Evolutionary conservation across 495 filamentous ascomycete genomes (phyloP).

Genomic region (Lasiosphaeria hispida): DNA sequence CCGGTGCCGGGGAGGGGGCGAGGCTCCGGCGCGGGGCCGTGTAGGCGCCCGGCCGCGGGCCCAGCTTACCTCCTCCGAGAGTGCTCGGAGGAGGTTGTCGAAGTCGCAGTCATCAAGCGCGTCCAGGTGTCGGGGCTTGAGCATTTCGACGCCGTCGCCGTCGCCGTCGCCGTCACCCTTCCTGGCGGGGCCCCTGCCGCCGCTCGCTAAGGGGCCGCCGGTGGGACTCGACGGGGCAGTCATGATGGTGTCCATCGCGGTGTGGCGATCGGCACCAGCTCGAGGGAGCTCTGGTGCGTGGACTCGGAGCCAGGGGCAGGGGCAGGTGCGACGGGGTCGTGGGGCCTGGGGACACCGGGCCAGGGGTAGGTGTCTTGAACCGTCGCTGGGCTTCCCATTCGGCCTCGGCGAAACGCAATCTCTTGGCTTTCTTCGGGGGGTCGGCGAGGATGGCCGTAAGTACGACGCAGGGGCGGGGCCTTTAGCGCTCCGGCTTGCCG

Average conservation of each 20-base stretch:
- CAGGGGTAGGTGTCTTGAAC: slow-evolving; percentile 3
- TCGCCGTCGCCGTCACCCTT: too few relatives aligned
- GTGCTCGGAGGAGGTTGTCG: too few relatives aligned
- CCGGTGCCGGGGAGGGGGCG: background rate
- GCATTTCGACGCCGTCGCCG: background rate
- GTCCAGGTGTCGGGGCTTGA: background rate
- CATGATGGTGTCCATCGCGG: slow-evolving; percentile 8
- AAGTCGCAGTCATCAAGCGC: too few relatives aligned
- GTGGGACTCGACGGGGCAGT: too few relatives aligned
- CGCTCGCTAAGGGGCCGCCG: slow-evolving; percentile 1
- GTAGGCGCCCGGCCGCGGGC: too few relatives aligned
- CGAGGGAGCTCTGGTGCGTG: slow-evolving; percentile 6
- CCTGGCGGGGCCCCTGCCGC: background rate
- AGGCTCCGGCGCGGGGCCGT: too few relatives aligned
- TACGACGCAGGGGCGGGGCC: background rate
- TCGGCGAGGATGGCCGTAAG: background rate
- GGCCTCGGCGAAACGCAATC: background rate
- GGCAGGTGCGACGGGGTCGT: background rate
- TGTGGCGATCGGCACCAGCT: slow-evolving; percentile 2
- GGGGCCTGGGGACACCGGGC: slow-evolving; percentile 3
- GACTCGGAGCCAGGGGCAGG: background rate
- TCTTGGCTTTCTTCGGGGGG: slow-evolving; percentile 1
- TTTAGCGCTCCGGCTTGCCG: slow-evolving; percentile 3
- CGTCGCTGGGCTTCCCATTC: slow-evolving; percentile 1
- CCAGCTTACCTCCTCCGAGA: too few relatives aligned